phyloP scores from a whole-genome alignment of 2,329 filamentous ascomycete genomes.

The Calonectria montana region DNA sequence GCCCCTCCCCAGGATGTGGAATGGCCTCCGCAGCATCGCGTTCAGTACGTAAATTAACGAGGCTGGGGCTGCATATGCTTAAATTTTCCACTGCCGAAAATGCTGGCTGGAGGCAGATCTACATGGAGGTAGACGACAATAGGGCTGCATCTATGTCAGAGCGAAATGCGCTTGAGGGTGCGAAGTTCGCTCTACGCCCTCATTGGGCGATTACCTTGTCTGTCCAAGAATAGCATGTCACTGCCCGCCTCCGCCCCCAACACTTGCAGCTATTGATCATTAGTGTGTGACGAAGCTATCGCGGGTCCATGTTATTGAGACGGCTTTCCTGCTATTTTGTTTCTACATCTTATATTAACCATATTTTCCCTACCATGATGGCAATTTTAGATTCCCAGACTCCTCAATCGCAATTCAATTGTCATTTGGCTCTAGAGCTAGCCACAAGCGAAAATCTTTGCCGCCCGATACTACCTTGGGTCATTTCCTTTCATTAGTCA shows the following conservation, averaged over 20 bases:
- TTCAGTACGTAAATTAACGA: neutral
- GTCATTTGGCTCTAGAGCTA: neutral
- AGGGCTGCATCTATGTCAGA: neutral
- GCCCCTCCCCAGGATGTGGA: neutral
- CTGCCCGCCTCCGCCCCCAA: neutral
- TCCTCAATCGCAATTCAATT: neutral
- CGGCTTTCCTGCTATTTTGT: neutral
- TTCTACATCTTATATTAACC: neutral
- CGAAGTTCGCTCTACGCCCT: neutral
- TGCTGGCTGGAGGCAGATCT: neutral
- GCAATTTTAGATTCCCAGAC: neutral
- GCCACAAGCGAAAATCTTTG: slow-evolving; percentile 2
- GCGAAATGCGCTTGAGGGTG: neutral
- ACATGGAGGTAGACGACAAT: neutral
- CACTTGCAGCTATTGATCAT: neutral
- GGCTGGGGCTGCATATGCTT: slow-evolving; percentile 8
- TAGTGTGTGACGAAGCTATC: neutral
- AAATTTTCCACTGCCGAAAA: neutral
- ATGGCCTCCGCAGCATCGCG: neutral
- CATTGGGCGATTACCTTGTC: neutral
- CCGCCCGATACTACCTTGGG: neutral
- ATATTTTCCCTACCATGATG: neutral
- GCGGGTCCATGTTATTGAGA: neutral
- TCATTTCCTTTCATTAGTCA: neutral
- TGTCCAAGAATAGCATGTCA: neutral